Evolutionary conservation across 2,329 filamentous ascomycete genomes (phyloP).

Genomic region (Aspergillus pseudoglaucus): DNA sequence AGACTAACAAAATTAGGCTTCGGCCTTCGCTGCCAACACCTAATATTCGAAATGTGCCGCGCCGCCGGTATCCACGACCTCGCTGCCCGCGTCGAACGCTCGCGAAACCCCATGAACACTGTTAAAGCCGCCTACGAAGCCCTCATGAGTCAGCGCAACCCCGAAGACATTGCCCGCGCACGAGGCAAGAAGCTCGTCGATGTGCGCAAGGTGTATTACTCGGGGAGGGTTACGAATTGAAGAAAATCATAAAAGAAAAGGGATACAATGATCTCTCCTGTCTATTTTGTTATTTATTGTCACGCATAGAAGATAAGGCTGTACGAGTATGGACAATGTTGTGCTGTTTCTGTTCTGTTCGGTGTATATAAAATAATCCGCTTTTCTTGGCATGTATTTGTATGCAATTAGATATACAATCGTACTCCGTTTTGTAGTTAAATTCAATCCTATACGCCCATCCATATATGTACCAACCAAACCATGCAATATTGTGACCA

Average conservation of each 20-base stretch:
- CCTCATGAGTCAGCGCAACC: constrained; percentile 73
- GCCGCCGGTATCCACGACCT: constrained; percentile 82
- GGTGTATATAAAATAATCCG: constrained; percentile 16
- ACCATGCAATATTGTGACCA: too few relatives aligned
- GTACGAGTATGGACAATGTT: constrained; percentile 11
- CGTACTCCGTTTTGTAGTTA: neutral
- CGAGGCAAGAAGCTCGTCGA: constrained; percentile 94
- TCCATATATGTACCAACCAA: neutral
- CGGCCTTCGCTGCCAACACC: constrained; percentile 81
- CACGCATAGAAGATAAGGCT: constrained; percentile 9
- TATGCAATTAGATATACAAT: constrained; percentile 11
- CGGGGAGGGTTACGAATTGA: constrained; percentile 47
- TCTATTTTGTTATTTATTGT: neutral
- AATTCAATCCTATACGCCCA: neutral
- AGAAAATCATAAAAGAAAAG: neutral
- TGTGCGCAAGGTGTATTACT: constrained; percentile 95
- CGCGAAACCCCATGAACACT: constrained; percentile 95
- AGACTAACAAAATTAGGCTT: constrained; percentile 58
- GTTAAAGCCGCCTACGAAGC: constrained; percentile 87
- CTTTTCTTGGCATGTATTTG: constrained; percentile 23
- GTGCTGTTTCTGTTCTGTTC: constrained; percentile 10
- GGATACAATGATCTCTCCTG: neutral
- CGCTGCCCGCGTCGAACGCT: constrained; percentile 72
- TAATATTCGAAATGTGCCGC: constrained; percentile 92
- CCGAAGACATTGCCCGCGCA: constrained; percentile 82